Evolutionary conservation across 768 basidiomycete species (phyloP), one percentile per base, ranked within the genome.

Genomic region (Lyophyllum semitale): DNA sequence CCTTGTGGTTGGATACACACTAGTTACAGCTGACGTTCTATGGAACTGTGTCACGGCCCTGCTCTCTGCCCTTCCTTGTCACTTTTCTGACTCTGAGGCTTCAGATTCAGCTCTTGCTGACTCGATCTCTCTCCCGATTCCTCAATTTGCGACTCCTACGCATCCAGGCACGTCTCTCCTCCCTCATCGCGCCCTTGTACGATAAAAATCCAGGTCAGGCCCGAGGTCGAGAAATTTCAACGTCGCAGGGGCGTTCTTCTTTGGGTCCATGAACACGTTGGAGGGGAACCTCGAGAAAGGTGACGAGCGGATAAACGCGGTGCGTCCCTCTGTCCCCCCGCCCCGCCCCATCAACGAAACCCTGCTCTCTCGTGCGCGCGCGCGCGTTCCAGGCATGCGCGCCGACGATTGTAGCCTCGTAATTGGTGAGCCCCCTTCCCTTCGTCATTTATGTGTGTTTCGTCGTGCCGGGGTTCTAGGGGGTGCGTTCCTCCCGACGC

Each of bases 401-500:
- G 3, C 82, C 89, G 0, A 93, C 92, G 0, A 70, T 93, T 23
- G 58, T 92, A n/a, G n/a, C n/a, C n/a, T 26, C 85, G 85, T 44
- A 91, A 90, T 71, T 93, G 91, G 89, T 86, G 51, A 58, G 79
- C 22, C 20, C 4, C 32, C 2, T 13, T 15, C 22, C 0, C 4
- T 12, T 38, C n/a, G n/a, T 38, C 5, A 38, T n/a, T 15, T 18
- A 18, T 40, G 47, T 20, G 22, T 23, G 7, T 18, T 3, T 9
- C 33, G 37, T 18, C 11, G 37, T 15, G 17, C 30, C 6, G 25
- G 4, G 15, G 15, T 18, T 38, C 37, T 13, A 11, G 86, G 88
- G 90, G 77, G 73, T 3, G 88, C 92, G 6, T 92, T 85, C 67
- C 77, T 87, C 29, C 91, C 91, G 0, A 82, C 89, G 0, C 91